Evolutionary conservation across 2,329 filamentous ascomycete species (phyloP).

Genomic region (Zopfia rhizophila): DNA sequence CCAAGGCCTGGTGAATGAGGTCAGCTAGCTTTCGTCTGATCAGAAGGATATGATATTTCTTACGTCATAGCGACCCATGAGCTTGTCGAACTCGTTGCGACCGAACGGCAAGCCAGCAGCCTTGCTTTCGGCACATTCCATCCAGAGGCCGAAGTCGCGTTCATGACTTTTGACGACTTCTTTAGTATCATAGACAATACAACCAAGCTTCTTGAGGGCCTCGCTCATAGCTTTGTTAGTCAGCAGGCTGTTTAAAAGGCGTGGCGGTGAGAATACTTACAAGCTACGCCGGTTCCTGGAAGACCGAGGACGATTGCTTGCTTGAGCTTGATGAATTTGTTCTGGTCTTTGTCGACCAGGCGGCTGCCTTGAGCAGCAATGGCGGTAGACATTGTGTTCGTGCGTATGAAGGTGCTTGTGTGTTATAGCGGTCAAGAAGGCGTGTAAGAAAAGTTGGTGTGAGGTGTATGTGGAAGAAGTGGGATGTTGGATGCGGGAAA

Average conservation of each 20-base stretch:
- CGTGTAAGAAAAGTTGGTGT: no score
- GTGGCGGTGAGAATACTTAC: slow-evolving; percentile 15
- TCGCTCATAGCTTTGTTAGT: slow-evolving; percentile 38
- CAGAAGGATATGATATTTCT: neutral
- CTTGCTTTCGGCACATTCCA: slow-evolving; percentile 48
- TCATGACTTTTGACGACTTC: slow-evolving; percentile 45
- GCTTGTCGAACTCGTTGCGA: slow-evolving; percentile 46
- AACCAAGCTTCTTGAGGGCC: slow-evolving; percentile 41
- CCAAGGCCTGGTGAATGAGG: slow-evolving; percentile 17
- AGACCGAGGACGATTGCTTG: slow-evolving; percentile 49
- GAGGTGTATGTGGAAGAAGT: no score
- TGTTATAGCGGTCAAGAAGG: no score
- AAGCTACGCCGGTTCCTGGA: slow-evolving; percentile 47
- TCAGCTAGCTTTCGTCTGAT: neutral
- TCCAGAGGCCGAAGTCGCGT: slow-evolving; percentile 47
- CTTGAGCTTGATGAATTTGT: slow-evolving; percentile 27
- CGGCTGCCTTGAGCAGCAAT: neutral
- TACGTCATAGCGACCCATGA: slow-evolving; percentile 48
- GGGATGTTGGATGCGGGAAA: no score
- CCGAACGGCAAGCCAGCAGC: slow-evolving; percentile 34
- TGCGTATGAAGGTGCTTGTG: no score
- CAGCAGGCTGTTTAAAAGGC: neutral
- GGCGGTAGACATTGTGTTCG: no score
- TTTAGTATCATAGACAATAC: slow-evolving; percentile 49
- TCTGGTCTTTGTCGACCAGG: slow-evolving; percentile 19